Conservation (phyloP, 345 rosid genomes). For the Eucalyptus dawsonii region DNA sequence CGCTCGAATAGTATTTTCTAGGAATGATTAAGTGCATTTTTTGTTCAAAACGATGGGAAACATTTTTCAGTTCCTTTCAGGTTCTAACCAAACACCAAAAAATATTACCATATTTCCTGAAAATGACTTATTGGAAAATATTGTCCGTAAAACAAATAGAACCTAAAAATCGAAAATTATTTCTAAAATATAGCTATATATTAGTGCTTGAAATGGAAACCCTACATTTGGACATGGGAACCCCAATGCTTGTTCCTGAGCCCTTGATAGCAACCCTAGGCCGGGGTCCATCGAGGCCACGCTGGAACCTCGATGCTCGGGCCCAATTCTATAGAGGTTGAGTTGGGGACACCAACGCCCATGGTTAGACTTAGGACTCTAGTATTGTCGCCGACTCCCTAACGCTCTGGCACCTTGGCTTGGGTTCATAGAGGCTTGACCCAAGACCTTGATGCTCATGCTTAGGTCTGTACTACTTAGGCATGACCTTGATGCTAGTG, state of each 20-base stretch:
- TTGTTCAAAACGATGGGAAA: fast-evolving
- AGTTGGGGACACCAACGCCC: not conserved
- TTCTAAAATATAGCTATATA: no score
- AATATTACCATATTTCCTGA: no score
- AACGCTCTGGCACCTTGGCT: not conserved
- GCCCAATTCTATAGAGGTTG: not conserved
- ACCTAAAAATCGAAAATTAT: not conserved
- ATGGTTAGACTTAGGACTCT: not conserved
- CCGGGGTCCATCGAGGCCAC: not conserved
- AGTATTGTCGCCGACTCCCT: fast-evolving
- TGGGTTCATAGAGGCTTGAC: fast-evolving
- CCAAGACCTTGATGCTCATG: fast-evolving
- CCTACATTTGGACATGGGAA: not conserved
- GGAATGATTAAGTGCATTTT: no score
- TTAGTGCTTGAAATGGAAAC: fast-evolving
- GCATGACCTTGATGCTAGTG: not conserved
- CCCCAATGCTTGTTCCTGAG: not conserved
- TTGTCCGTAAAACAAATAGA: no score
- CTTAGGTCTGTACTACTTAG: fast-evolving
- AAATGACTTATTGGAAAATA: not conserved
- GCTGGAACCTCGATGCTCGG: fast-evolving
- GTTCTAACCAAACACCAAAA: not conserved
- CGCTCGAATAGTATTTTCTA: fast-evolving
- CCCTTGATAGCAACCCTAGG: not conserved
- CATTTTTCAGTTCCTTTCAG: fast-evolving